phyloP scores from a whole-genome alignment of 495 filamentous ascomycete species.

The Clavariopsis aquatica region DNA sequence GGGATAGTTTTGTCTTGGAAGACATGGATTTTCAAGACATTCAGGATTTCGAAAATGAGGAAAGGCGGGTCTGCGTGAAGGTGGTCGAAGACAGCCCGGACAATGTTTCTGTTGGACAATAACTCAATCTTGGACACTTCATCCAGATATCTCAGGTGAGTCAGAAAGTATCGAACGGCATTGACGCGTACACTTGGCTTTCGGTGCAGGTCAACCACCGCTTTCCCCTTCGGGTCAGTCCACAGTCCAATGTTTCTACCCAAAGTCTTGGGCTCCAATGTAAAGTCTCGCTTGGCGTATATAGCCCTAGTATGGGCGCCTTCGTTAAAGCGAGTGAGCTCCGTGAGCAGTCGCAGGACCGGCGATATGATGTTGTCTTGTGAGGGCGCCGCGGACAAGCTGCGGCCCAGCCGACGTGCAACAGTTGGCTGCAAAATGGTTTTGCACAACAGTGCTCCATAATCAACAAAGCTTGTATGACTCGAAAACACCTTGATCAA shows the following conservation, averaged over 20 bases:
- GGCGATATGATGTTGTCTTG: slow-evolving; percentile 87
- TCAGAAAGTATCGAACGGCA: slow-evolving; percentile 73
- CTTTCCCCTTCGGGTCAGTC: slow-evolving; percentile 38
- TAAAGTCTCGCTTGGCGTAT: slow-evolving; percentile 68
- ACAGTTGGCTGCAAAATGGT: slow-evolving; percentile 72
- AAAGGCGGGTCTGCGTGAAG: slow-evolving; percentile 72
- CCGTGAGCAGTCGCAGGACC: slow-evolving; percentile 74
- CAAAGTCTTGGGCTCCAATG: slow-evolving; percentile 65
- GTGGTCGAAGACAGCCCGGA: slow-evolving; percentile 54
- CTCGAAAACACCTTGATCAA: slow-evolving; percentile 72
- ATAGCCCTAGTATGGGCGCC: slow-evolving; percentile 70
- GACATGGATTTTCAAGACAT: slow-evolving; percentile 63
- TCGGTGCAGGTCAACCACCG: slow-evolving; percentile 42
- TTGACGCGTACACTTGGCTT: slow-evolving; percentile 73
- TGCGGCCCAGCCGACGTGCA: slow-evolving; percentile 68
- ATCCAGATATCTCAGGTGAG: slow-evolving; percentile 69
- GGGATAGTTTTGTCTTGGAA: slow-evolving; percentile 69
- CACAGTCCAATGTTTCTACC: slow-evolving; percentile 60
- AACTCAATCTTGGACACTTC: slow-evolving; percentile 71
- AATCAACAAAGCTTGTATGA: slow-evolving; percentile 67
- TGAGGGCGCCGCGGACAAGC: slow-evolving; percentile 67
- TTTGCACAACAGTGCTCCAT: slow-evolving; percentile 71
- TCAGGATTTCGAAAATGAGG: slow-evolving; percentile 66
- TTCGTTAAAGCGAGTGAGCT: slow-evolving; percentile 78
- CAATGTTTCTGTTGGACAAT: slow-evolving; percentile 70